Conservation (phyloP, 768 basidiomycete genomes). For the Podaxis mareebaensis region DNA sequence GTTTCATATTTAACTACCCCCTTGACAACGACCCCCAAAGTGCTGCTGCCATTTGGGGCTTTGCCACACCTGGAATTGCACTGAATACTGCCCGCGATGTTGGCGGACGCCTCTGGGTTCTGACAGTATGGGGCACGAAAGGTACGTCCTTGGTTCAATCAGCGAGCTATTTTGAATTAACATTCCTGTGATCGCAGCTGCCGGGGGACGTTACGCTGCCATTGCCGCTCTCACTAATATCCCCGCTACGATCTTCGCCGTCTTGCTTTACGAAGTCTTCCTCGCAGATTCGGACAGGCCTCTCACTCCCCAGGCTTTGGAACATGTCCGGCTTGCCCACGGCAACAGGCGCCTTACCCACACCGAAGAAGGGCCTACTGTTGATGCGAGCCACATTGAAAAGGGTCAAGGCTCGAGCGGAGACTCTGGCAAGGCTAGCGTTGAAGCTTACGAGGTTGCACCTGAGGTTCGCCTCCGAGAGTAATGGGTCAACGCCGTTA, state of each 20-base stretch:
- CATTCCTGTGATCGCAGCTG: constrained; percentile 31
- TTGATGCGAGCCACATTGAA: not conserved
- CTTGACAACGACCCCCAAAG: constrained; percentile 31
- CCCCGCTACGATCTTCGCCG: constrained; percentile 59
- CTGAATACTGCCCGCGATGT: constrained; percentile 71
- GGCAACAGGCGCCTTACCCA: constrained; percentile 14
- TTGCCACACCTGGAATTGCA: constrained; percentile 45
- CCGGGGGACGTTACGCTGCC: constrained; percentile 58
- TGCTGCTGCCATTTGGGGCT: constrained; percentile 62
- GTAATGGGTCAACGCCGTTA: not conserved
- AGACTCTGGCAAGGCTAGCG: constrained; percentile 2
- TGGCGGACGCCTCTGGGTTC: constrained; percentile 59
- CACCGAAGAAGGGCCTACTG: not conserved
- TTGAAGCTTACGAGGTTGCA: constrained; percentile 4
- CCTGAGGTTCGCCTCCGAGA: not conserved
- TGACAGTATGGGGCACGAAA: constrained; percentile 59
- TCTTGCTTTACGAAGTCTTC: constrained; percentile 55
- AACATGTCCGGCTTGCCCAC: not conserved
- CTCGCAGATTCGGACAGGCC: constrained; percentile 43
- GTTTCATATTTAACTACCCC: constrained; percentile 1
- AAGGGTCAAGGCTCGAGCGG: not conserved
- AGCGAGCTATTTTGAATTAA: not conserved
- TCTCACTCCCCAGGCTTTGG: constrained; percentile 3
- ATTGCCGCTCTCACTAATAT: constrained; percentile 67
- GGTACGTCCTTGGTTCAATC: constrained; percentile 26